Conservation (phyloP, 202 grass and related monocot genomes). For the Bolboschoenoplectus hybrid region DNA sequence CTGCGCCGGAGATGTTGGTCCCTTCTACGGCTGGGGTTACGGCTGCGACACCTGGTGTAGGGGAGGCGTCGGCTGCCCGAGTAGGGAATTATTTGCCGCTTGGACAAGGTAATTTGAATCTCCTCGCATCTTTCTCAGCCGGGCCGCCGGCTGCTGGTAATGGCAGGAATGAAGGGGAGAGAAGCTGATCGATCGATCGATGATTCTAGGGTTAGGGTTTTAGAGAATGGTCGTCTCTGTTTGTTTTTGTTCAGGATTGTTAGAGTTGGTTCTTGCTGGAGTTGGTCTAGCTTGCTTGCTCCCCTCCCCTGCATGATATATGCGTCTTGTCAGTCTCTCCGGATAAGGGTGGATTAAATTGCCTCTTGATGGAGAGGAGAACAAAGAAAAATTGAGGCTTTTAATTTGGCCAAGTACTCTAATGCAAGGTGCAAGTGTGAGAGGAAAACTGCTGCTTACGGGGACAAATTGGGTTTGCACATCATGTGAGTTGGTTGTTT, state of each 20-base stretch:
- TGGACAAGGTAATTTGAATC: conserved; percentile 85
- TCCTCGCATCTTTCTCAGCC: conserved; percentile 74
- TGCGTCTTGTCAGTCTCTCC: not conserved
- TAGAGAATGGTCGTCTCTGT: conserved; percentile 40
- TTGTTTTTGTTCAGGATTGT: conserved; percentile 24
- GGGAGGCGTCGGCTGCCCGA: conserved; percentile 75
- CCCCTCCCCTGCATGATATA: not conserved
- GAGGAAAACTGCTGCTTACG: not conserved
- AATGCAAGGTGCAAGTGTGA: conserved; percentile 9
- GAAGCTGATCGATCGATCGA: conserved; percentile 41
- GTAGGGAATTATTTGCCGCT: conserved; percentile 90
- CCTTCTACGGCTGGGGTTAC: conserved; percentile 18
- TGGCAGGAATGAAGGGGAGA: conserved; percentile 54
- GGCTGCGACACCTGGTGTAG: conserved; percentile 42
- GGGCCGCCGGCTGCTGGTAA: conserved; percentile 39
- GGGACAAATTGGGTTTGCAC: conserved; percentile 38
- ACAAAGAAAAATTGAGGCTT: conserved; percentile 19
- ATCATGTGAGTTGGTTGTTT: conserved; percentile 40
- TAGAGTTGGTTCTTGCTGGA: conserved; percentile 23
- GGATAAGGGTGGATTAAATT: not conserved
- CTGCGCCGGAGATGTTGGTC: conserved; percentile 74
- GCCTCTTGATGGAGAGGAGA: conserved; percentile 3
- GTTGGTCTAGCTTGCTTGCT: conserved; percentile 15
- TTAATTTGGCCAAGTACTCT: conserved; percentile 26
- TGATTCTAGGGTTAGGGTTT: conserved; percentile 44